Evolutionary conservation across 352 stramenopile species (phyloP), one percentile per base, ranked within the genome.

Genomic region (Globisporangium rhizosaccharum): DNA sequence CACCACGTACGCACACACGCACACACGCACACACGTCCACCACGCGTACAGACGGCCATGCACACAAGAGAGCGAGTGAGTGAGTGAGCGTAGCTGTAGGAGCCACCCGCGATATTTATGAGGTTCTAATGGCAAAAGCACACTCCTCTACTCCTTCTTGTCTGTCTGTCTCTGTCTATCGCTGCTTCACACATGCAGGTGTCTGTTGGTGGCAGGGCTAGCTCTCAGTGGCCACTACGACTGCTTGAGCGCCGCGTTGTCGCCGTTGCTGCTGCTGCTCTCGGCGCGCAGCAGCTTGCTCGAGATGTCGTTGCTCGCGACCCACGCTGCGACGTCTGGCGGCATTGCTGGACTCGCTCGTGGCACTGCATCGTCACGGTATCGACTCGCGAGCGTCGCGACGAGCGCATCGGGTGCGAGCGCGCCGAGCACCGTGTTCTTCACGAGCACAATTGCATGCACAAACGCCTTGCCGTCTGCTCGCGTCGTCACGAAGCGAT

Each of bases 361-460:
- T 41, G 51, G n/a, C 39, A 85, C 74, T 23, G 14, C 14, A 25
- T 57, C 36, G 17, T 68, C 60, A 14, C 73, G 57, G 2, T 51
- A 64, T 12, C 70, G 70, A 33, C 28, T 33, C 15, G 44, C 33
- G n/a, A 92, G 69, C 66, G 79, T 85, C n/a, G 71, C 68, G 7
- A 95, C 66, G 56, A 95, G 69, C 49, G 87, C 70, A 25, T 67
- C 53, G 2, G 84, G 86, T 23, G 60, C 72, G 7, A 90, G 65
- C n/a, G 68, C 61, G 10, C 86, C 86, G 18, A 95, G 51, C 48
- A 94, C 84, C 5, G 64, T 86, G 71, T 95, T 95, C 75, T 95
- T 95, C 23, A 94, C 86, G n/a, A 93, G 58, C 28, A 94, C 69
- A 56, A 95, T 81, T n/a, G 84, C 84, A 60, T 95, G 82, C 23